Base-by-base conservation (phyloP, 148 eudicot genomes). In the Vaccinium macrocarpon region DNA sequence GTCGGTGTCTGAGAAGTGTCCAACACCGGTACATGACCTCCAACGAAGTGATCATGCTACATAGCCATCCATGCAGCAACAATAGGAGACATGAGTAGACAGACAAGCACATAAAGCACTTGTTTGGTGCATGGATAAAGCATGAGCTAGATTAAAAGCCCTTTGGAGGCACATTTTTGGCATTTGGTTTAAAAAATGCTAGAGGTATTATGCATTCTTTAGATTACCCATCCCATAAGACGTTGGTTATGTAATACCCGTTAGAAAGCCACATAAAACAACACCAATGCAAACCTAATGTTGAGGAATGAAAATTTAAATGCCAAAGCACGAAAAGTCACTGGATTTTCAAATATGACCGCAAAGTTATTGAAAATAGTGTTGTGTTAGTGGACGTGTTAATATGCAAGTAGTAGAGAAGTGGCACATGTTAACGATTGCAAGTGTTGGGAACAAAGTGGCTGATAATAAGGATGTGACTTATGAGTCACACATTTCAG, bases 231-330 rank as follows among this genome's bases (percentile, higher is more conserved):
- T 62, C 68, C 8, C 68, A 8, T 62, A 27, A n/a, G 68, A 62
- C 27, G 21, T 61, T 61, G 10, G 8, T n/a, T 62, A 8, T n/a
- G n/a, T 57, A 10, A 11, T n/a, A 77, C 25, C 25, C 15, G 13
- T 50, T 19, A 53, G 18, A 10, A 78, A 53, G 21, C 64, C 49
- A 53, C 35, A 78, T 78, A 52, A 53, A 19, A 78, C 18, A 25
- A 50, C 57, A 19, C 42, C 42, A 78, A 52, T 27, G 23, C 27
- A 56, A 80, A 16, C 57, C 25, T 49, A 49, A 32, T 16, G 71
- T 68, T 81, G 75, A 68, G 7, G 29, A 49, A 49, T 13, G 48
- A n/a, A 27, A 81, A 66, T n/a, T 81, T 46, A 49, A 81, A 25
- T 68, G 61, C 56, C 18, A 25, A 81, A 18, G 19, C 29, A 81